These are phyloP conservation scores for Tricholoma flavovirens DNA, from an alignment of 768 basidiomycete genomes.

Conservation along the genomic window DNA sequence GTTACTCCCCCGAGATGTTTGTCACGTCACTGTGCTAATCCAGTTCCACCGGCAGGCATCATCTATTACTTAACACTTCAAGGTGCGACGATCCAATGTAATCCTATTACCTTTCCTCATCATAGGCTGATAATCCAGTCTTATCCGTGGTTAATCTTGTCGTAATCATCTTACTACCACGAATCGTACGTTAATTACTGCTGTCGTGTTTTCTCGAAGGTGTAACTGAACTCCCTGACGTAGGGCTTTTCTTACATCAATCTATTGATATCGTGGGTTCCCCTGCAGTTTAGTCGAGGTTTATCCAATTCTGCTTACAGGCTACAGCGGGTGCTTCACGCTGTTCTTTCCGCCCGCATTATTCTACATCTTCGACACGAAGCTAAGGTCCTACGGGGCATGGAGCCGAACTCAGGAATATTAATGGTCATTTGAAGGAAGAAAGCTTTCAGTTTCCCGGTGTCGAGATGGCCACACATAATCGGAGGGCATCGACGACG, in stretches of 20 bases:
- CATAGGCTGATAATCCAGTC: neutral
- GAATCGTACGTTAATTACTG: neutral
- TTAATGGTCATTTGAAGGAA: neutral
- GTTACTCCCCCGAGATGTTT: neutral
- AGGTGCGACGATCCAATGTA: neutral
- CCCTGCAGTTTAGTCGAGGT: neutral
- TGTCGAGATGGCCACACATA: neutral
- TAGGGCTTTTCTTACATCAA: neutral
- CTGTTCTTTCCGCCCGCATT: neutral
- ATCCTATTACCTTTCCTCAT: neutral
- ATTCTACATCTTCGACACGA: slow-evolving; percentile 1
- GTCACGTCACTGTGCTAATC: neutral
- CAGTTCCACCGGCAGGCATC: neutral
- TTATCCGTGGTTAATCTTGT: neutral
- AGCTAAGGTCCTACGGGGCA: neutral
- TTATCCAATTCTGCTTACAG: neutral
- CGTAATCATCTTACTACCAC: neutral
- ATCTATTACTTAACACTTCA: neutral
- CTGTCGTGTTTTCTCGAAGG: neutral
- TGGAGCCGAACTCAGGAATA: neutral
- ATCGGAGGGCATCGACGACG: neutral
- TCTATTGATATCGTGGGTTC: neutral
- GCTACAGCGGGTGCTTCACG: neutral
- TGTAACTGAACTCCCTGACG: neutral
- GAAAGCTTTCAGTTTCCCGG: neutral